Base-by-base conservation (phyloP, 2,329 filamentous ascomycete genomes). In the Penicillium sp. region DNA sequence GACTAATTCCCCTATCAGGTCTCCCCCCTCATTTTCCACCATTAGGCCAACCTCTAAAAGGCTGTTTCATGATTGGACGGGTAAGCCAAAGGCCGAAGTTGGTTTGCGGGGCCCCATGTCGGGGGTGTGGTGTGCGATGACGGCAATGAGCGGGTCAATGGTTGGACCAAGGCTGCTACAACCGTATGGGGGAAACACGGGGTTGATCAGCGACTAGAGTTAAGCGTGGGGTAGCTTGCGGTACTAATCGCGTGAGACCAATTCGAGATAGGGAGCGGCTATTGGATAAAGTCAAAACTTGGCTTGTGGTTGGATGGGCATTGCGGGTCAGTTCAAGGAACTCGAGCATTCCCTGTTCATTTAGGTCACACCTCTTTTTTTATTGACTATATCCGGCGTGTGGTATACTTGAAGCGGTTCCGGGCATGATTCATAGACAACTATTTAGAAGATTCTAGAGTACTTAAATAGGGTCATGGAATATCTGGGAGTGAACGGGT, bases 171-270 rank as follows among this genome's bases (percentile, higher is more conserved):
- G 13, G 35, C 45, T 11, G 27, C 37, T 31, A 13, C 26, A 26
- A 26, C 53, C 50, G 35, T 24, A 59, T 46, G 29, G 53, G 55
- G 45, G 39, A 55, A 53, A 26, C 3, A 52, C 11, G 24, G 37
- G 45, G 58, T 37, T 48, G 60, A 60, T 60, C 58, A 24, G 37
- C 53, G 19, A 39, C 46, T 60, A 55, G 39, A 45, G 48, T 57
- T 55, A 48, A 21, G 44, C 52, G 54, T 60, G 44, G 57, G 57
- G 53, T 54, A 51, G 51, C 56, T 43, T 5, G 49, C n/a, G 45
- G 51, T 2, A 13, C 5, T 57, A 48, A 59, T 59, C 46, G 39
- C 37, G 45, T n/a, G 52, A 33, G 41, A 37, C 33, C 39, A n/a
- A 53, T 57, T 57, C 48, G 41, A 19, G 26, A 37, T 37, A 13